phyloP scores from a whole-genome alignment of 331 rosid genomes.

The Prunus yedoensis region DNA sequence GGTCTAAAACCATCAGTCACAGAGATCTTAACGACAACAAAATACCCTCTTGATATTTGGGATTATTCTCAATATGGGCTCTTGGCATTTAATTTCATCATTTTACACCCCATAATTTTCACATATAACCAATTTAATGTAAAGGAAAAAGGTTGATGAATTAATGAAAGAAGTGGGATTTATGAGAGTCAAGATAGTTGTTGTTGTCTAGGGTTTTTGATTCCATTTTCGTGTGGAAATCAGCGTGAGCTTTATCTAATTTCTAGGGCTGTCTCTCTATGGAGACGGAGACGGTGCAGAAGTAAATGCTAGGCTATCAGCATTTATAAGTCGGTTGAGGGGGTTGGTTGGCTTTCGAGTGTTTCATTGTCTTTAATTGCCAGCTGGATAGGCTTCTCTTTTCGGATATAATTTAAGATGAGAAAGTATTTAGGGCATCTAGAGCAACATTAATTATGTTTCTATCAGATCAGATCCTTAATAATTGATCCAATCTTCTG shows the following conservation, averaged over 20 bases:
- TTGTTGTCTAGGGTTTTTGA: background rate
- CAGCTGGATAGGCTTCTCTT: conserved; percentile 25
- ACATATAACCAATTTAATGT: no score
- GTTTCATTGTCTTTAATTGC: conserved; percentile 3
- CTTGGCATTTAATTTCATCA: no score
- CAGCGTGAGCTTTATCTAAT: no score
- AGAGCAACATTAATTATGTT: no score
- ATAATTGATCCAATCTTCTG: background rate
- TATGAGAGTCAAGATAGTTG: background rate
- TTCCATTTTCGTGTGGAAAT: background rate
- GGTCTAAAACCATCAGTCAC: rapidly evolving
- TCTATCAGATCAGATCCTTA: background rate
- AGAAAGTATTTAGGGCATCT: background rate
- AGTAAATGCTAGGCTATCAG: conserved; percentile 42
- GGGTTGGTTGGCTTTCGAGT: conserved; percentile 12
- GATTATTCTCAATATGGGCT: no score
- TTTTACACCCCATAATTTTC: no score
- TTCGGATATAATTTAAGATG: background rate
- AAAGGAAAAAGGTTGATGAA: background rate
- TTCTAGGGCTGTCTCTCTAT: background rate
- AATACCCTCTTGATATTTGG: no score
- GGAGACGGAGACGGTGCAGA: conserved; percentile 10
- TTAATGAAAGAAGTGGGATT: background rate
- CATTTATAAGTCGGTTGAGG: conserved; percentile 47
- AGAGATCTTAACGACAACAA: no score